Conservation (phyloP, 306 rosid species). For the Citrullus mucosospermus region DNA sequence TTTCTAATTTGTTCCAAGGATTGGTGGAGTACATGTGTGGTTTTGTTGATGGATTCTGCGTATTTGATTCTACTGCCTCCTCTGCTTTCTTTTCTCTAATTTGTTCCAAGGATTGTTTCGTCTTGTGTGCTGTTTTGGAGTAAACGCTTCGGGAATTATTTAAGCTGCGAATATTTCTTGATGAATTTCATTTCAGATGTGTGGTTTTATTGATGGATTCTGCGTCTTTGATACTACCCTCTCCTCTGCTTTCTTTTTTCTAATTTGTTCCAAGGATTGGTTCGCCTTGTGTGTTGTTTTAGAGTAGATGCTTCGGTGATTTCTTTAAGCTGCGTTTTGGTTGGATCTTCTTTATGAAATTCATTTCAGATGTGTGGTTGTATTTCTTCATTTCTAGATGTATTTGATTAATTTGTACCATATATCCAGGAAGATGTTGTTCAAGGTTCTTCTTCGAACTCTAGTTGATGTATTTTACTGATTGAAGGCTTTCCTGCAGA, state of each 20-base stretch:
- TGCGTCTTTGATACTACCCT: not conserved
- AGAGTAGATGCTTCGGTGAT: not conserved
- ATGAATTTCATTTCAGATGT: not conserved
- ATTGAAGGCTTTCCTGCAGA: not conserved
- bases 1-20: not conserved
- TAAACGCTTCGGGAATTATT: not conserved
- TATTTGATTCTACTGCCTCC: not conserved
- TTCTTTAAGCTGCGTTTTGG: not conserved
- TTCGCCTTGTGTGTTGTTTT: not conserved
- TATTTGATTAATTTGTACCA: not conserved
- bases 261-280: not conserved
- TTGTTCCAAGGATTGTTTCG: not conserved
- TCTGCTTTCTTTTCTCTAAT: not conserved
- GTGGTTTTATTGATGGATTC: not conserved
- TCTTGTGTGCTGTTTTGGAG: not conserved
- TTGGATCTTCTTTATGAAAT: not conserved
- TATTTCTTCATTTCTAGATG: not conserved
- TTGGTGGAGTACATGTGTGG: not conserved
- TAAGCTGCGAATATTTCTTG: not conserved
- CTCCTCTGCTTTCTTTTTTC: not conserved
- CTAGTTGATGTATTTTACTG: not conserved
- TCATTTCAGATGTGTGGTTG: not conserved
- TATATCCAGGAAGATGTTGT: not conserved
- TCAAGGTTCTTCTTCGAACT: not conserved
- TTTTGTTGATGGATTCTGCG: not conserved